A percentile compares a stretch with the other conserved stretches of the same genome.
phyloP scores from a whole-genome alignment of 148 eudicot species.

The Linanthus parryae region DNA sequence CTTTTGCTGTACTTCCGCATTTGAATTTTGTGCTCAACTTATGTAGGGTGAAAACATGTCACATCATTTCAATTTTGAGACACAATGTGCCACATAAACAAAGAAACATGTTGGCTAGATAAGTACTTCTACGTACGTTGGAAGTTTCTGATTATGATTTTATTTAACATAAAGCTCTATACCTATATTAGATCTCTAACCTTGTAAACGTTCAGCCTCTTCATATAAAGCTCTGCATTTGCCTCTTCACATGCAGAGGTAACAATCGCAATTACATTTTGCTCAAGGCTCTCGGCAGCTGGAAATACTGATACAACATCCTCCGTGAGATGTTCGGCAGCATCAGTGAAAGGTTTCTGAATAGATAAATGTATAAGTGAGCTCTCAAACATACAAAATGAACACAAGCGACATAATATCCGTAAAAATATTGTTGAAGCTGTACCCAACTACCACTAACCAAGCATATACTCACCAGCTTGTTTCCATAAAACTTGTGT shows the following conservation, averaged over 20 bases:
- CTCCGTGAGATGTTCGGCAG: conserved; percentile 93
- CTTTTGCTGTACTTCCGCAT: no score
- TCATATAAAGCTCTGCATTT: conserved; percentile 60
- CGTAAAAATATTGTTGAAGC: background rate
- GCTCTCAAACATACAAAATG: conserved; percentile 15
- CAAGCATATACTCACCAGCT: conserved; percentile 54
- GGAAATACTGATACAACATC: conserved; percentile 94
- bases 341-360: conserved; percentile 89
- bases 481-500: conserved; percentile 88
- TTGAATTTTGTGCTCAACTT: no score
- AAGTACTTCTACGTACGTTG: no score
- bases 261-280: conserved; percentile 50
- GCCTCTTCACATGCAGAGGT: conserved; percentile 73
- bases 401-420: background rate
- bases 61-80: no score
- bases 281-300: conserved; percentile 95
- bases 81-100: no score
- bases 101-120: no score
- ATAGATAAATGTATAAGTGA: conserved; percentile 17
- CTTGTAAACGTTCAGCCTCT: conserved; percentile 73
- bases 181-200: no score
- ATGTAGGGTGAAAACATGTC: no score
- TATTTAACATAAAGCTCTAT: no score
- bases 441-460: background rate
- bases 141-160: no score